Percentiles rank a stretch among this genome's conserved stretches.
These are phyloP conservation scores for Ascocoryne sarcoides DNA, from an alignment of 2,329 filamentous ascomycete genomes.

Conservation along the genomic window DNA sequence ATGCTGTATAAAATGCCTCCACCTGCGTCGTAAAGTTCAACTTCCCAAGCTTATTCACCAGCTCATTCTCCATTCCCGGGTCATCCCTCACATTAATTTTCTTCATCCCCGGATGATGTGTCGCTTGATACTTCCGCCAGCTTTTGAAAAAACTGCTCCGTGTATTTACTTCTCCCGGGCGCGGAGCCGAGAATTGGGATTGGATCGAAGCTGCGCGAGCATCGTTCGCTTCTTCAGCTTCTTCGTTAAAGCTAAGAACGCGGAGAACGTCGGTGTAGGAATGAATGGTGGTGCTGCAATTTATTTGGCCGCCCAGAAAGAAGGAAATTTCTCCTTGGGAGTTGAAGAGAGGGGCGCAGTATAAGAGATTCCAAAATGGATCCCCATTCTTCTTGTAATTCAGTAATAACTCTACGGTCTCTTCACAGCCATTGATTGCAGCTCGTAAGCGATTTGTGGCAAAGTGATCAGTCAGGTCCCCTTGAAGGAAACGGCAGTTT, in stretches of 20 bases:
- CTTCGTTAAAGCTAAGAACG: conserved; percentile 34
- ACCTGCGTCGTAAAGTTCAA: conserved; percentile 32
- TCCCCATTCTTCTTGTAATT: conserved; percentile 43
- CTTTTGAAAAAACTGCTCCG: conserved; percentile 22
- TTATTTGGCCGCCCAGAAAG: conserved; percentile 48
- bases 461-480: conserved; percentile 36
- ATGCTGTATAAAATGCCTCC: conserved; percentile 35
- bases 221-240: conserved; percentile 25
- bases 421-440: conserved; percentile 34
- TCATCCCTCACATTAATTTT: conserved; percentile 16
- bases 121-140: conserved; percentile 19
- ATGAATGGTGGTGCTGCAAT: conserved; percentile 46
- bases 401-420: conserved; percentile 41
- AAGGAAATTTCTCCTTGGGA: conserved; percentile 38
- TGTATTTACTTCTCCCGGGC: conserved; percentile 1
- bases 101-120: not conserved
- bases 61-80: conserved; percentile 34
- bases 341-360: conserved; percentile 43
- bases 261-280: conserved; percentile 42
- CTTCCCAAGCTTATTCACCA: conserved; percentile 30
- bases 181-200: conserved; percentile 10
- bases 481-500: conserved; percentile 43
- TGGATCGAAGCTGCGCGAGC: conserved; percentile 1
- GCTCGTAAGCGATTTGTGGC: conserved; percentile 35
- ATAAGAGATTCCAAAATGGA: conserved; percentile 50